Evolutionary conservation across 768 basidiomycete genomes (phyloP).

Genomic region (Lactarius tabidus): DNA sequence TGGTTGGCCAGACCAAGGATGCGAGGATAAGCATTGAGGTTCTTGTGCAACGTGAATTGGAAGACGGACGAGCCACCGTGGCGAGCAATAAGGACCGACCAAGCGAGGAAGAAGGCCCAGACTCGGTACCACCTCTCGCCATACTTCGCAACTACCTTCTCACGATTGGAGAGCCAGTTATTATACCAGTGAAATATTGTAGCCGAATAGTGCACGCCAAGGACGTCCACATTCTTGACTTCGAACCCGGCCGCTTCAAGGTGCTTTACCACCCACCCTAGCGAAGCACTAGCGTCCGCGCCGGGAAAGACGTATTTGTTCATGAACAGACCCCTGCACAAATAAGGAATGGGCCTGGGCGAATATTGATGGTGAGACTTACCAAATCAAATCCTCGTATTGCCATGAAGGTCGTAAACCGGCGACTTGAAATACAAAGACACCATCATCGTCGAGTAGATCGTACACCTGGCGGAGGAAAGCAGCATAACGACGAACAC

Average conservation of each 20-base stretch:
- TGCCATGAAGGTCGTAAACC: constrained; percentile 96
- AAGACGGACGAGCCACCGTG: constrained; percentile 92
- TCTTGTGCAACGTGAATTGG: constrained; percentile 98
- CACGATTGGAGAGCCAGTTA: constrained; percentile 95
- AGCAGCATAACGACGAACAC: constrained; percentile 83
- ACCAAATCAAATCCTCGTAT: constrained; percentile 97
- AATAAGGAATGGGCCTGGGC: not conserved
- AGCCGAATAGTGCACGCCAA: constrained; percentile 96
- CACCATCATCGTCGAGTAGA: constrained; percentile 89
- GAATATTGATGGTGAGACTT: constrained; percentile 22
- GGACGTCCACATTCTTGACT: constrained; percentile 92
- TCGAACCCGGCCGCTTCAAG: constrained; percentile 93
- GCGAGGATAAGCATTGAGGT: constrained; percentile 92
- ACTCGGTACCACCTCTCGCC: constrained; percentile 92
- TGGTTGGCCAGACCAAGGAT: constrained; percentile 82
- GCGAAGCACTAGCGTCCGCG: constrained; percentile 92
- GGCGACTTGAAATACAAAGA: constrained; percentile 96
- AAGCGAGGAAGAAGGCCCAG: constrained; percentile 98
- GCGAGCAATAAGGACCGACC: constrained; percentile 76
- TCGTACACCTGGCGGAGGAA: constrained; percentile 93
- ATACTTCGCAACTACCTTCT: constrained; percentile 82
- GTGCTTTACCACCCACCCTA: constrained; percentile 89
- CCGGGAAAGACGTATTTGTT: constrained; percentile 99
- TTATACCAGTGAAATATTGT: constrained; percentile 91
- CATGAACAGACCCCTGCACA: constrained; percentile 87